Evolutionary conservation across 2,329 filamentous ascomycete genomes (phyloP), one percentile per base, ranked within the genome.

Genomic region (Ophiostoma fasciatum): DNA sequence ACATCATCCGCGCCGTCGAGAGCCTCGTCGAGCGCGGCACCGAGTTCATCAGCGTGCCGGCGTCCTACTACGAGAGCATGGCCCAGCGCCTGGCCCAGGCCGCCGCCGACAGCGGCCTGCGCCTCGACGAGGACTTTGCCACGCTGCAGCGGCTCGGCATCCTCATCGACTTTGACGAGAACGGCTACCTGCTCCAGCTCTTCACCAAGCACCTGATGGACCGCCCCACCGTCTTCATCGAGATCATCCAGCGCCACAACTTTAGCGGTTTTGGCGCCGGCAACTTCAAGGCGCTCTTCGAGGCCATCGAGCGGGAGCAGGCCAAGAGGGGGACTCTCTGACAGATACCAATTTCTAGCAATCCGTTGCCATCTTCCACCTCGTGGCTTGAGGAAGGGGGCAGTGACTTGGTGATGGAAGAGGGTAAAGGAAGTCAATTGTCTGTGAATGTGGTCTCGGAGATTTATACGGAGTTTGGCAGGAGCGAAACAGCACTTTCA

Each of bases 261-360:
- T 94, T 94, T 55, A 77, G 81, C 22, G 88, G 88, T 0, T 94
- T 94, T 48, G 87, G 88, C 4, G 88, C 87, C 0, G 88, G 88
- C 1, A 96, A 94, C 58, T 94, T 94, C 63, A 94, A 85, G 72
- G 85, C 79, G 42, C 51, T 94, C 48, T 94, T 94, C 50, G 87
- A 94, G 65, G 87, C 88, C 3, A 92, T 94, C 55, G 88, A 94
- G 68, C 66, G 87, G 34, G 87, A 94, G 58, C 88, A 94, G 65
- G 84, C 75, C 31, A 65, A 80, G 56, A 67, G 87, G 38, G 87
- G 88, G 2, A 94, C 94, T 53, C 55, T 94, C 58, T 82, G n/a
- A n/a, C n/a, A n/a, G n/a, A n/a, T n/a, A n/a, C n/a, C n/a, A n/a
- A n/a, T n/a, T n/a, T n/a, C n/a, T n/a, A n/a, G n/a, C n/a, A n/a